Evolutionary conservation across 306 rosid genomes (phyloP), one percentile per base, ranked within the genome.

Genomic region (Boehmeria nivea): DNA sequence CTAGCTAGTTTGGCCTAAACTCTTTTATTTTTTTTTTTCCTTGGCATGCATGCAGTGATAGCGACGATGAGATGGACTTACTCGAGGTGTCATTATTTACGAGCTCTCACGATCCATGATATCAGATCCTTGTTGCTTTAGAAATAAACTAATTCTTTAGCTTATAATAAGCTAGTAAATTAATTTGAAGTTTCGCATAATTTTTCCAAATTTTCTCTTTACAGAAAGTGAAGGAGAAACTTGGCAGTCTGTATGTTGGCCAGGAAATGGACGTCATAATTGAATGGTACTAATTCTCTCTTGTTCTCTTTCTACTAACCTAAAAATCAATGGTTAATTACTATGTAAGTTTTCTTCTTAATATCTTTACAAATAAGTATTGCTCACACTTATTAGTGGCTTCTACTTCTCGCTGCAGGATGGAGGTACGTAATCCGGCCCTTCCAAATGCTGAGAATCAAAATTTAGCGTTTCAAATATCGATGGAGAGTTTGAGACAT

Each of bases 221-320:
- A 28, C 53, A 60, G 65, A 28, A 31, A 28, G 13, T 31, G 43
- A 45, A 22, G 54, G 25, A 60, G 20, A 12, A 60, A n/a, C 65
- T 45, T 45, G 17, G 23, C 12, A 20, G 26, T n/a, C 14, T 60
- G 1, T 28, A 27, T 33, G 27, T 33, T 25, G 37, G 54, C 53
- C 26, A 46, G 27, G 43, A 45, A 60, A 31, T 44, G 11, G 43
- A 44, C 25, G 12, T 60, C 27, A 45, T 60, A 4, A 42, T 60
- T n/a, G 45, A 45, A 3, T 31, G 65, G 65, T 60, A 21, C 43
- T 15, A 1, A 12, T 54, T 20, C 4, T 21, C 20, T 51, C 21
- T 6, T 1, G 4, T 44, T 12, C 57, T 25, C 14, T 24, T 9
- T 45, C 24, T 14, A 6, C 2, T 48, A 24, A 12, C 6, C n/a